Base-by-base conservation (phyloP, 148 eudicot genomes). In the Rhododendron ovatum region DNA sequence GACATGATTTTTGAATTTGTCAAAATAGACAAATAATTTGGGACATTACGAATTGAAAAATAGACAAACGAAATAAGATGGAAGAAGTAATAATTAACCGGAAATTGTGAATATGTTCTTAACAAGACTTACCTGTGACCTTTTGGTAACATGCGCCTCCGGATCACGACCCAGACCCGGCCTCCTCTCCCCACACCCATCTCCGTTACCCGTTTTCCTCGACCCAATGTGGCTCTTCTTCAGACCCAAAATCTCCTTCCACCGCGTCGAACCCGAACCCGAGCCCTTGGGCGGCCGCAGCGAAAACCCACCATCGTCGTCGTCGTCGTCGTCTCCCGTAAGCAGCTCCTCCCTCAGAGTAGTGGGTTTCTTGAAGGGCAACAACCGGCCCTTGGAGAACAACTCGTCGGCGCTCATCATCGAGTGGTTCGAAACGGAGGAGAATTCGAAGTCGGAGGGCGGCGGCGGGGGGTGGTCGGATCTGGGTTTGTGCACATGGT, bases 391-490 rank as follows among this genome's bases (percentile, higher is more conserved):
- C 71, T 94, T 93, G 8, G 59, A 94, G 82, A 96, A 95, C 26
- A 96, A 91, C 89, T 96, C 95, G 89, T 96, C 99, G 74, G 99
- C 99, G 80, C 88, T 91, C 88, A 92, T 91, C 93, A 92, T 93
- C 48, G 91, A 92, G 43, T 89, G 82, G 82, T 89, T 89, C 0
- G 93, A 48, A 33, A 93, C 95, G 35, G 33, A 10, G 14, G 92
- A 91, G 81, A 96, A 96, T 89, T 96, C 99, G 71, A 96, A 96
- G 81, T 96, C 98, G 0, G 96, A 71, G 8, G 95, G 92, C 11
- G 82, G 74, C 11, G 91, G 88, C 0, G 93, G 89, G 1, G 88
- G n/a, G 41, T 86, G 90, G 33, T 71, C 76, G 8, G 76, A 71
- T 17, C 88, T 55, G 12, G 86, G 55, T 43, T 53, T 4, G 22